These are phyloP conservation scores for Albizia julibrissin DNA, from an alignment of 306 rosid species.

Conservation along the genomic window DNA sequence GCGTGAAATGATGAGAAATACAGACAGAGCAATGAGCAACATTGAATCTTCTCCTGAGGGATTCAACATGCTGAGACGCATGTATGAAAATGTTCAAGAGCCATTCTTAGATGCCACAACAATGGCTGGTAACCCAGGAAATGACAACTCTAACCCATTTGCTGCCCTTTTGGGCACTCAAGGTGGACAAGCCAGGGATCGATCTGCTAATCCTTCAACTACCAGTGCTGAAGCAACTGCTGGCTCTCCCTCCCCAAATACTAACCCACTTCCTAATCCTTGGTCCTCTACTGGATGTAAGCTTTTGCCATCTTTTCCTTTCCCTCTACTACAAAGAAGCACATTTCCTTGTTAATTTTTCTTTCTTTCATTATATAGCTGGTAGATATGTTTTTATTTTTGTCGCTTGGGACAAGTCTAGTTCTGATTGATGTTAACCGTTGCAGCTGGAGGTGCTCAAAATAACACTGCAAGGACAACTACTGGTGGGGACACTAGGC, in stretches of 20 bases:
- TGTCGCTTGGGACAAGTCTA: constrained; percentile 1
- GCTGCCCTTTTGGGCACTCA: constrained; percentile 53
- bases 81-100: constrained; percentile 94
- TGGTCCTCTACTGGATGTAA: constrained; percentile 71
- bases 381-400: constrained; percentile 6
- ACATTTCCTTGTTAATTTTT: not conserved
- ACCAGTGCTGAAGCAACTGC: constrained; percentile 55
- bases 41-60: constrained; percentile 92
- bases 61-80: constrained; percentile 91
- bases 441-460: constrained; percentile 65
- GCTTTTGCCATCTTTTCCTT: constrained; percentile 32
- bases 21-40: constrained; percentile 93
- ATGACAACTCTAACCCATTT: constrained; percentile 37
- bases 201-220: constrained; percentile 57
- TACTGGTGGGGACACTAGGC: constrained; percentile 58
- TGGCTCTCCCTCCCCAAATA: constrained; percentile 74
- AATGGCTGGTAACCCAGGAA: constrained; percentile 71
- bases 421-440: constrained; percentile 26
- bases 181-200: constrained; percentile 62
- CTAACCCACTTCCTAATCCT: constrained; percentile 94
- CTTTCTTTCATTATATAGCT: constrained; percentile 14
- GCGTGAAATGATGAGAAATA: constrained; percentile 97
- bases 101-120: constrained; percentile 89
- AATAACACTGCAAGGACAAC: constrained; percentile 53
- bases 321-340: constrained; percentile 12